Evolutionary conservation across 257 asterid genomes (phyloP).

Genomic region (Solanum pinnatisectum): DNA sequence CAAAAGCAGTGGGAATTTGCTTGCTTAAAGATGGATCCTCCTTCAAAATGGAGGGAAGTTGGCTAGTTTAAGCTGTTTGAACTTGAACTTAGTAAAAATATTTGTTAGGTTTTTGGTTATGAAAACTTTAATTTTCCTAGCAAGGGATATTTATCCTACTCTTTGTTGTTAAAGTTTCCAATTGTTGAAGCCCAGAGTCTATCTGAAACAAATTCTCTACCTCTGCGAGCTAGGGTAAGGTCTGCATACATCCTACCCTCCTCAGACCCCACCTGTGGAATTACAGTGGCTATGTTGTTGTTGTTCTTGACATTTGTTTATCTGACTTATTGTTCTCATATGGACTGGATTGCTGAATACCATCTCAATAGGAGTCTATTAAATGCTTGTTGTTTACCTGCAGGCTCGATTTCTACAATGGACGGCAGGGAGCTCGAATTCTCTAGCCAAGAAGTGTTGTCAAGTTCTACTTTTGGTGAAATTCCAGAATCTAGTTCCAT

Average conservation of each 20-base stretch:
- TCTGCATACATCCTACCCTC: background rate
- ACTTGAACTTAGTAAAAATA: background rate
- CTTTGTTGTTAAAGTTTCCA: background rate
- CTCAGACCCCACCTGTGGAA: background rate
- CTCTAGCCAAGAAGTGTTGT: slow-evolving; percentile 21
- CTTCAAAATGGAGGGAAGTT: background rate
- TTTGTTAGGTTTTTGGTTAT: background rate
- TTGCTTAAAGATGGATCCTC: background rate
- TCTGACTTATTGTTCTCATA: background rate
- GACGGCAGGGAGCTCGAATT: slow-evolving; percentile 28
- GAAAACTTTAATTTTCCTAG: background rate
- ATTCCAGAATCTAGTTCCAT: slow-evolving; percentile 20
- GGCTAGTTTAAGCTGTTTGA: background rate
- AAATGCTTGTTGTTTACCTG: background rate
- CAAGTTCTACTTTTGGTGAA: slow-evolving; percentile 23
- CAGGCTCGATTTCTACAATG: slow-evolving; percentile 3
- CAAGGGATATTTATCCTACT: background rate
- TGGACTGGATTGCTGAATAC: background rate
- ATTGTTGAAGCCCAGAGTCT: background rate
- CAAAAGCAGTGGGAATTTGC: background rate
- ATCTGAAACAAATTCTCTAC: background rate
- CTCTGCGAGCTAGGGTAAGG: background rate
- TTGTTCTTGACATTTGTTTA: background rate
- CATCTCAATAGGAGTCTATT: background rate
- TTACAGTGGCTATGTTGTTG: background rate